phyloP scores from a whole-genome alignment of 2,329 filamentous ascomycete genomes.

The Fusarium sp. region DNA sequence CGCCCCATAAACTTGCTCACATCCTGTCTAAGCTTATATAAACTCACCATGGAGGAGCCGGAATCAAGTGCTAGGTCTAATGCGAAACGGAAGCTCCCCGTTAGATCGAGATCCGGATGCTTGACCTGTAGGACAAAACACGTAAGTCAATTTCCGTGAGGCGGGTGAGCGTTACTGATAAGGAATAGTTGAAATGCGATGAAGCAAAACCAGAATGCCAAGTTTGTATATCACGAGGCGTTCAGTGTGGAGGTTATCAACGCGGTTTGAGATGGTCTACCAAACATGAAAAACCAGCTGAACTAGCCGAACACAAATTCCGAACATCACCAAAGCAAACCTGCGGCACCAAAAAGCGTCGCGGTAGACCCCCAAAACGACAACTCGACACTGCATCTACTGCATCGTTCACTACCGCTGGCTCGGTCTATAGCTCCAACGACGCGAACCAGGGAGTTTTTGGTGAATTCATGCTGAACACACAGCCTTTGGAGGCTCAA shows the following conservation, averaged over 20 bases:
- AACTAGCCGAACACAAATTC: conserved; percentile 18
- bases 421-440: not conserved
- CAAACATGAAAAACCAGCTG: conserved; percentile 30
- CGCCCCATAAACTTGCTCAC: not conserved
- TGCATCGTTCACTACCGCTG: not conserved
- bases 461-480: conserved; percentile 15
- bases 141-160: not conserved
- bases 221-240: conserved; percentile 34
- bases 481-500: not conserved
- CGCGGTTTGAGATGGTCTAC: conserved; percentile 36
- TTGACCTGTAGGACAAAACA: conserved; percentile 32
- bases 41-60: not conserved
- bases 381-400: not conserved
- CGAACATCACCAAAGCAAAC: not conserved
- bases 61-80: not conserved
- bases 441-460: conserved; percentile 8
- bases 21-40: not conserved
- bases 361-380: conserved; percentile 20
- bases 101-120: conserved; percentile 27
- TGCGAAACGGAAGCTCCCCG: conserved; percentile 16
- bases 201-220: conserved; percentile 37
- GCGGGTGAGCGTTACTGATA: not conserved
- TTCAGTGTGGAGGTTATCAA: conserved; percentile 37
- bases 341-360: conserved; percentile 7
- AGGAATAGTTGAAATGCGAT: conserved; percentile 40